Base-by-base conservation (phyloP, 2,329 filamentous ascomycete genomes). In the Colletotrichum incanum region DNA sequence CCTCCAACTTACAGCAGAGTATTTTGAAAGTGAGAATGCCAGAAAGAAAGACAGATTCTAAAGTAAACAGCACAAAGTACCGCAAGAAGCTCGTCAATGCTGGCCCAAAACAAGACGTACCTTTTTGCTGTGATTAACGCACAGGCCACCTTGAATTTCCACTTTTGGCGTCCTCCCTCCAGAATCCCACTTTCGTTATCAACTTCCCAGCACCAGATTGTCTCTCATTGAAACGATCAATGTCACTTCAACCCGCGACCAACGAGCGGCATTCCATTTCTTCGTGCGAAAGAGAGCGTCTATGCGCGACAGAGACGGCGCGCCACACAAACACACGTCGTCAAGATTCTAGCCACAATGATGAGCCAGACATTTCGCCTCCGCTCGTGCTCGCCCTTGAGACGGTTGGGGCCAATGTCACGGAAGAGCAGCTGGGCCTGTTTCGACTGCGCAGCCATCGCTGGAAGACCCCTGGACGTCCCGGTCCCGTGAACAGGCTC, bases 391-490 rank as follows among this genome's bases (percentile, higher is more conserved):
- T 69, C 65, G 45, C 28, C 49, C 34, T 41, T 59, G 56, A 34
- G 56, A 61, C 52, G 28, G 28, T 65, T 58, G 56, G 43, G 61
- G 47, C 56, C 68, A 43, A 26, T 61, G 69, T 55, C 43, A 28
- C 52, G 39, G 56, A 67, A 56, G 49, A 45, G 31, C 31, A 64
- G 39, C 60, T 70, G 60, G 28, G 54, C 45, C 39, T 41, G 60
- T 65, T 70, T 72, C 66, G 66, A 65, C 54, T 31, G 47, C 31
- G 52, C 66, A 65, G 60, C n/a, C 60, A 59, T 59, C 26, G 60
- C 34, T 72, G 70, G 70, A 70, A 72, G 37, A 72, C 60, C 70
- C 65, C 60, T 70, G 66, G 41, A 70, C 20, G 52, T 31, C 23
- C 7, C 41, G 47, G 60, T 65, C 70, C 31, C 66, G 65, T 72